Evolutionary conservation across 2,329 filamentous ascomycete genomes (phyloP).

Genomic region (Chalaropsis thielavioides): DNA sequence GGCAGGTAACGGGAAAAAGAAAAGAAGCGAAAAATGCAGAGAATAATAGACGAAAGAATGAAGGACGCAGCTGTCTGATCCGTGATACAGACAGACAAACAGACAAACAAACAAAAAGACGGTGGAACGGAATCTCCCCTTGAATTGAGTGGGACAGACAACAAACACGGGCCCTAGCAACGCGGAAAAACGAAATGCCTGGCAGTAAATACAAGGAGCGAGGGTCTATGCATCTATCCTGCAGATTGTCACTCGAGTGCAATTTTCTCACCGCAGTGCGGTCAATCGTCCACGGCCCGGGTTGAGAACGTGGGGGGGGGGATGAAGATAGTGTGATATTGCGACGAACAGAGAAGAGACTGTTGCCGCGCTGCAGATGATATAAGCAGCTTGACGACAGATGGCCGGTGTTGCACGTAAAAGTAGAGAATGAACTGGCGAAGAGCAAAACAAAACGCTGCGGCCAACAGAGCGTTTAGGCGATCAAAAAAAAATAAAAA

Average conservation of each 20-base stretch:
- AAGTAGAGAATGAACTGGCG: background rate
- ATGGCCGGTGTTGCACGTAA: background rate
- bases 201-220: background rate
- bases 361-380: too few relatives aligned
- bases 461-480: background rate
- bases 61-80: background rate
- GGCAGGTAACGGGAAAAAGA: background rate
- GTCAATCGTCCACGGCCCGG: background rate
- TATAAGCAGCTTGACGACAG: too few relatives aligned
- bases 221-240: background rate
- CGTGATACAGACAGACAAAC: background rate
- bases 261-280: background rate
- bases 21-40: slow-evolving; percentile 7
- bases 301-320: background rate
- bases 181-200: background rate
- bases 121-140: slow-evolving; percentile 1
- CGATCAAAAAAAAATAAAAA: background rate
- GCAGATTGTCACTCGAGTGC: background rate
- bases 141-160: slow-evolving; percentile 4
- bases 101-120: background rate
- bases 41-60: slow-evolving; percentile 5
- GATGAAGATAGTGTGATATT: too few relatives aligned
- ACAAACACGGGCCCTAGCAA: slow-evolving; percentile 8
- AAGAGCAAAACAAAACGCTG: background rate
- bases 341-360: too few relatives aligned